phyloP scores from a whole-genome alignment of 2,329 filamentous ascomycete species.

The Salinomyces thailandicus region DNA sequence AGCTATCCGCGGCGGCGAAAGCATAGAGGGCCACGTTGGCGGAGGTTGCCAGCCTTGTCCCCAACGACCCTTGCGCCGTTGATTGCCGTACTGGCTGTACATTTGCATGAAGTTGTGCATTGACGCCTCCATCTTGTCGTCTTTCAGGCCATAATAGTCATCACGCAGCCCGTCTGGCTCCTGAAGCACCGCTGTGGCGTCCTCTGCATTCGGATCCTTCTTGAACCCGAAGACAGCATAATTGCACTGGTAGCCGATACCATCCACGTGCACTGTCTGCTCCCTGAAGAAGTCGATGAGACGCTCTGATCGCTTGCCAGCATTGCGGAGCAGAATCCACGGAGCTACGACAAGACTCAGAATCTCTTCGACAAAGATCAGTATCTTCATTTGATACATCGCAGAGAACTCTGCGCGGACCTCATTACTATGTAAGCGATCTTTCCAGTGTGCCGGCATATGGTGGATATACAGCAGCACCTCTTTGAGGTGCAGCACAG shows the following conservation, averaged over 20 bases:
- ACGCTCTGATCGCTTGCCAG: slow-evolving; percentile 81
- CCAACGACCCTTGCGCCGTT: slow-evolving; percentile 10
- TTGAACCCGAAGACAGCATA: slow-evolving; percentile 98
- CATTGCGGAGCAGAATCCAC: slow-evolving; percentile 73
- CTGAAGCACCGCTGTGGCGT: slow-evolving; percentile 26
- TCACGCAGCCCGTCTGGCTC: slow-evolving; percentile 52
- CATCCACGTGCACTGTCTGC: slow-evolving; percentile 94
- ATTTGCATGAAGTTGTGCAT: slow-evolving; percentile 93
- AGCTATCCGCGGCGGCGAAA: slow-evolving; percentile 12
- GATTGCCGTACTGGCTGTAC: slow-evolving; percentile 43
- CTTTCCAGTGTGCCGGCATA: slow-evolving; percentile 78
- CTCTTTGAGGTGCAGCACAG: slow-evolving; percentile 75
- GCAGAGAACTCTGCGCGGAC: slow-evolving; percentile 82
- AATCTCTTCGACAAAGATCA: slow-evolving; percentile 88
- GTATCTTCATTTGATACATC: slow-evolving; percentile 82
- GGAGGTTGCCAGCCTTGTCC: slow-evolving; percentile 21
- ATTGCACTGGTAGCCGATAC: slow-evolving; percentile 89
- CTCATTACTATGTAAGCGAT: slow-evolving; percentile 83
- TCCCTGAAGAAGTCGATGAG: slow-evolving; percentile 97
- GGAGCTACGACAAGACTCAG: slow-evolving; percentile 87
- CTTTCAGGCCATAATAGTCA: slow-evolving; percentile 89
- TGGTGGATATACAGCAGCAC: slow-evolving; percentile 93
- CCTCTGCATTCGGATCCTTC: slow-evolving; percentile 51
- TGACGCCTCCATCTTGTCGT: slow-evolving; percentile 96
- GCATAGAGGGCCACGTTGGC: slow-evolving; percentile 23